These are phyloP conservation scores for Spongispora temasekensis DNA, from an alignment of 1,284 basidiomycete species.

Conservation along the genomic window DNA sequence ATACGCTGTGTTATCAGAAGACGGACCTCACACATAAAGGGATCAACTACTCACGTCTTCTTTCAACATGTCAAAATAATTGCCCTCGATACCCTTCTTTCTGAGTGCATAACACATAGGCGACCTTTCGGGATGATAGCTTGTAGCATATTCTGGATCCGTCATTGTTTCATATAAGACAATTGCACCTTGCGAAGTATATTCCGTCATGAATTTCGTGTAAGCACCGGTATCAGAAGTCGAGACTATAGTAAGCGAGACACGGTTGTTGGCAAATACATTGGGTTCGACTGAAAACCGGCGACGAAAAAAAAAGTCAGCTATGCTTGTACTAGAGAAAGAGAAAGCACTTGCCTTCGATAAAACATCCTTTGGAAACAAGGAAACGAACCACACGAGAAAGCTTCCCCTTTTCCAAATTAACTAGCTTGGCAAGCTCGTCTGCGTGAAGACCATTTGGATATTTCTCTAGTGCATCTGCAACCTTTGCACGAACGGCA, in stretches of 20 bases:
- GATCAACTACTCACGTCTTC: constrained; percentile 16
- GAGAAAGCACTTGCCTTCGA: constrained; percentile 22
- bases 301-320: not conserved
- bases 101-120: constrained; percentile 28
- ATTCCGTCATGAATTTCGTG: constrained; percentile 15
- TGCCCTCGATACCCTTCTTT: constrained; percentile 16
- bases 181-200: constrained; percentile 12
- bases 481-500: constrained; percentile 21
- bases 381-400: constrained; percentile 35
- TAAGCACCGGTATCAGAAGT: constrained; percentile 12
- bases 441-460: constrained; percentile 30
- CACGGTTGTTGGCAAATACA: constrained; percentile 33
- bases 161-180: constrained; percentile 29
- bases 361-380: constrained; percentile 36
- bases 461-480: constrained; percentile 24
- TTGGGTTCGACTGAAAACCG: constrained; percentile 22
- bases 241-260: constrained; percentile 25
- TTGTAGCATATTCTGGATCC: constrained; percentile 26
- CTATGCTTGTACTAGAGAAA: not conserved
- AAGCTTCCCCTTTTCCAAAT: constrained; percentile 31
- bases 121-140: constrained; percentile 21
- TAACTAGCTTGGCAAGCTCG: constrained; percentile 23
- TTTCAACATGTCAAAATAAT: constrained; percentile 29
- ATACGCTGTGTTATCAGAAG: not conserved
- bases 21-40: not conserved